phyloP scores from a whole-genome alignment of 306 rosid genomes.

The Medicago arabica region DNA sequence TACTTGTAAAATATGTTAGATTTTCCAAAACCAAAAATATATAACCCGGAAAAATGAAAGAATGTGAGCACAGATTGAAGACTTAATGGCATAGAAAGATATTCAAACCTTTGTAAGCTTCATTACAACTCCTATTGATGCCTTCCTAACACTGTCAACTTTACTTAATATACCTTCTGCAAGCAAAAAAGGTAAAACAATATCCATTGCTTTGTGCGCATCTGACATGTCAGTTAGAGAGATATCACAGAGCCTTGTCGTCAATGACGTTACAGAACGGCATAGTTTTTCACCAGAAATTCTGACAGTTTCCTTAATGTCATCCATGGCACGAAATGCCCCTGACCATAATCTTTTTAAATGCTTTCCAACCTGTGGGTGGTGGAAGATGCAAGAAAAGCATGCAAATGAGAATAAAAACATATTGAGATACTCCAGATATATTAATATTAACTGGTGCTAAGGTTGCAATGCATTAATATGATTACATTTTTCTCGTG shows the following conservation, averaged over 20 bases:
- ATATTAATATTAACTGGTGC: slow-evolving; percentile 17
- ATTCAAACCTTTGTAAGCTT: slow-evolving; percentile 91
- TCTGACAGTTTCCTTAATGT: slow-evolving; percentile 94
- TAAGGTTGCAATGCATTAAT: slow-evolving; percentile 11
- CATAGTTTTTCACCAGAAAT: slow-evolving; percentile 89
- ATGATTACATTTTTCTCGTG: not conserved
- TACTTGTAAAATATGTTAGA: not conserved
- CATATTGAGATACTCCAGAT: slow-evolving; percentile 2
- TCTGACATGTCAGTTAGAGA: slow-evolving; percentile 75
- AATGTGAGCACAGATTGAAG: slow-evolving; percentile 22
- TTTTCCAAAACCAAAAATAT: not conserved
- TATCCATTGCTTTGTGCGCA: slow-evolving; percentile 86
- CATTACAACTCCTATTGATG: slow-evolving; percentile 88
- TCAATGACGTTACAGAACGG: slow-evolving; percentile 72
- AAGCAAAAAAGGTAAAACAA: slow-evolving; percentile 88
- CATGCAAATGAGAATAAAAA: slow-evolving; percentile 32
- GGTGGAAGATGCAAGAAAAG: slow-evolving; percentile 33
- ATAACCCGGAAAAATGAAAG: not conserved
- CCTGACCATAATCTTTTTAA: slow-evolving; percentile 79
- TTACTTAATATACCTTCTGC: slow-evolving; percentile 92
- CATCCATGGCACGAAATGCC: slow-evolving; percentile 96
- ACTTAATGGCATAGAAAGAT: slow-evolving; percentile 20
- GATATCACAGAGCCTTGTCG: slow-evolving; percentile 88
- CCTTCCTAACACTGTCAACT: slow-evolving; percentile 87
- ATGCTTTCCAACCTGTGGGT: slow-evolving; percentile 75